Conservation (phyloP, 768 basidiomycete species). For the Termitomyces sp. region DNA sequence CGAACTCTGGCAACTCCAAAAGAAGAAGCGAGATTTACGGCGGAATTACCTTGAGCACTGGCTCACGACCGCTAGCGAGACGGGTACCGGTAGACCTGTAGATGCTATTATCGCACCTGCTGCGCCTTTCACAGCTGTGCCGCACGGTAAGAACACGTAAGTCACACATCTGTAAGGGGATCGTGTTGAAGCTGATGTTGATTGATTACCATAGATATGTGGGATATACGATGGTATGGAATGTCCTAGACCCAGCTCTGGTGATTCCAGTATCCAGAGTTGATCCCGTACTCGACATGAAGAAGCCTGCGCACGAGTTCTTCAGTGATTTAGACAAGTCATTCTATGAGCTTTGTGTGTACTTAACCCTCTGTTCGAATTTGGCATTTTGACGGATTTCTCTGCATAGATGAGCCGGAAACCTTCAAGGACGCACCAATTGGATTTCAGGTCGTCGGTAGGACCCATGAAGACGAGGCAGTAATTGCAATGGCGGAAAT, state of each 20-base stretch:
- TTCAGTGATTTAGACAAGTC: not conserved
- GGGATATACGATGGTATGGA: constrained; percentile 63
- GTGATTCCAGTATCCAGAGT: constrained; percentile 65
- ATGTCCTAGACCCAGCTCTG: constrained; percentile 56
- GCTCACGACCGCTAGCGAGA: constrained; percentile 46
- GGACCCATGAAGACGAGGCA: constrained; percentile 74
- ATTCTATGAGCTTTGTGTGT: not conserved
- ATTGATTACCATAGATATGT: constrained; percentile 31
- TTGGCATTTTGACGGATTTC: not conserved
- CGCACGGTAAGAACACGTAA: constrained; percentile 58
- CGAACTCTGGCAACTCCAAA: constrained; percentile 67
- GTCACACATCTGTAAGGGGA: constrained; percentile 8
- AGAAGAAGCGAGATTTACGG: constrained; percentile 43
- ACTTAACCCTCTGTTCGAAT: constrained; percentile 10
- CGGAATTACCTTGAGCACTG: constrained; percentile 60
- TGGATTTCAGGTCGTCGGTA: constrained; percentile 61
- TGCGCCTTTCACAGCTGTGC: constrained; percentile 57
- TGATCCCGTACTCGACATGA: constrained; percentile 48
- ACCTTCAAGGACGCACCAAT: constrained; percentile 58
- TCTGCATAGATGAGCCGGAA: constrained; percentile 46
- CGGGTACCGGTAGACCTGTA: constrained; percentile 68
- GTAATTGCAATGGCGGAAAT: constrained; percentile 68
- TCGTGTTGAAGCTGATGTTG: not conserved
- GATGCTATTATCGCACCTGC: constrained; percentile 72
- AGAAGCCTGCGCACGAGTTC: constrained; percentile 17